Percentiles rank a stretch among this genome's conserved stretches.
phyloP scores from a whole-genome alignment of 176 grass and related monocot species.

The Lolium perenne region DNA sequence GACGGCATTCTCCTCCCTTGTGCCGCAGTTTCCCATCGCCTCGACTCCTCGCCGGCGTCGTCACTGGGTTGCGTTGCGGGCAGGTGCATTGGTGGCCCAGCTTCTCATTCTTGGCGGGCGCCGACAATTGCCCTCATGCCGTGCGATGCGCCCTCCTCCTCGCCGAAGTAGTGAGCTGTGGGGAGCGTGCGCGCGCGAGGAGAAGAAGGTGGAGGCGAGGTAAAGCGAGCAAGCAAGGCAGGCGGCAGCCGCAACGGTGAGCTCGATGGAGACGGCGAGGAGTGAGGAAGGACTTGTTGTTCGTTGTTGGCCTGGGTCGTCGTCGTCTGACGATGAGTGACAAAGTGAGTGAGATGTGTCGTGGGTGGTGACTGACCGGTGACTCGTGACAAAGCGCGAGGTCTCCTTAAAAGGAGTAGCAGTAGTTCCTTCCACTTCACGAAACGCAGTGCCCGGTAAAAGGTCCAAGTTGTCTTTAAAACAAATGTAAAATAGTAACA shows the following conservation, averaged over 20 bases:
- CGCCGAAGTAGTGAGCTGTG: neutral
- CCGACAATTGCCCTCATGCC: constrained; percentile 19
- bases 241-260: constrained; percentile 6
- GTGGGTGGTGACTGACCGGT: neutral
- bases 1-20: constrained; percentile 99
- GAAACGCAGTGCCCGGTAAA: neutral
- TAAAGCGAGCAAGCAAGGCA: constrained; percentile 9
- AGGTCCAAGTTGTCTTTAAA: too few species aligned
- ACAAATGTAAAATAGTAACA: too few species aligned
- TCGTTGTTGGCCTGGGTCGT: neutral
- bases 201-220: neutral
- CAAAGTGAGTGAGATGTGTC: constrained; percentile 15
- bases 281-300: constrained; percentile 2
- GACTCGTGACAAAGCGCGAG: constrained; percentile 1
- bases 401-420: constrained; percentile 13
- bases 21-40: constrained; percentile 96
- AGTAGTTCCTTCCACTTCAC: neutral
- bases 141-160: neutral
- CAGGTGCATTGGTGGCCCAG: constrained; percentile 23
- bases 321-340: neutral
- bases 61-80: neutral
- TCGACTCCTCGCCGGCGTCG: neutral
- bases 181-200: constrained; percentile 3
- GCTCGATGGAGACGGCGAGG: constrained; percentile 20
- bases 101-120: constrained; percentile 67